Base-by-base conservation (phyloP, 805 yeast genomes). In the Candida arabinofermentans region DNA sequence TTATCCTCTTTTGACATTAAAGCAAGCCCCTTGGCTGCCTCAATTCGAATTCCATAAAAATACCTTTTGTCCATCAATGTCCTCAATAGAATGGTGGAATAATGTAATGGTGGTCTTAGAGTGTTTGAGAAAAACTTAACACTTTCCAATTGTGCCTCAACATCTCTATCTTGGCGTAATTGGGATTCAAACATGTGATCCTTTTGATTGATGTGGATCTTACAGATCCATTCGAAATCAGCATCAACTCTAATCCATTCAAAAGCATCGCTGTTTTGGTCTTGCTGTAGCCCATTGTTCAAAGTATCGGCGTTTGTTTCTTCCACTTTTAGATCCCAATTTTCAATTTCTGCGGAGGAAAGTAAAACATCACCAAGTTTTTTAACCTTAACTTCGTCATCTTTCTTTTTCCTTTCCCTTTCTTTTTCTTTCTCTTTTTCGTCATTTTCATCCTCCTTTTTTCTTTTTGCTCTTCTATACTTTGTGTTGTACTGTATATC, bases 191-290 rank as follows among this genome's bases (percentile, higher is more conserved):
- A 93, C 97, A 93, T 93, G 57, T 88, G 85, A 54, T 89, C 97
- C 0, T 96, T 95, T 62, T 90, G 96, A 51, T 82, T 86, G 26
- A 93, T 78, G 44, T 79, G 73, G 18, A 87, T 70, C 50, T 77
- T 78, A 46, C 95, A 87, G 37, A 93, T 83, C 99, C 99, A 93
- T 61, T 93, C 99, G 55, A 83, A 86, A 61, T 93, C 99, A 0
- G 97, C 90, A 65, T 93, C 99, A n/a, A 91, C 86, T 53, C 99
- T 72, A 29, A 93, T 73, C 99, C 99, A 93, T 55, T 93, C 99
- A 63, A 89, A 93, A 0, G 96, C 96, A 54, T 91, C 97, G 53
- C 78, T 29, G 3, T 30, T 17, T 14, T 44, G 50, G 27, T 47
- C 55, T 18, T 77, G 71, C 67, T 78, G 71, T 31, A 67, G 67